Percentiles rank a stretch among this genome's conserved stretches.
Evolutionary conservation across 371 early-diverging fungal species (phyloP).

Genomic region (Mortierella sp.): DNA sequence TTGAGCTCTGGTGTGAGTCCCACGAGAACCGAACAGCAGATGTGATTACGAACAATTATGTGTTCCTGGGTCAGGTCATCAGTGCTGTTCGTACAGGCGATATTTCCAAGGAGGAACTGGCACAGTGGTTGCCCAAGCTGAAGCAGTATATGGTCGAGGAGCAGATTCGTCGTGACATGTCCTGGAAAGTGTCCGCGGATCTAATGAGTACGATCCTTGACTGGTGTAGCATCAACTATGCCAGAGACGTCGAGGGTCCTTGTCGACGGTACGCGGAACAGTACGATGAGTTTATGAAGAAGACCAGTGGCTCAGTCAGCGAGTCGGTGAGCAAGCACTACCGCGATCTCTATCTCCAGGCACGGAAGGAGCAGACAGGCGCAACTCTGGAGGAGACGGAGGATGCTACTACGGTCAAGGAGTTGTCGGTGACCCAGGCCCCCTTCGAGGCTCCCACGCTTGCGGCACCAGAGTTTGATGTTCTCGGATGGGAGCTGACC

Average conservation of each 20-base stretch:
- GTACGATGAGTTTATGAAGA: constrained; percentile 30
- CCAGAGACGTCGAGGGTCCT: constrained; percentile 30
- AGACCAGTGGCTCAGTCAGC: neutral
- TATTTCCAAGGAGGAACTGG: constrained; percentile 31
- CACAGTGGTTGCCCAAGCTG: constrained; percentile 17
- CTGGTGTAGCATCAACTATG: constrained; percentile 36
- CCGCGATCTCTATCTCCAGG: constrained; percentile 1
- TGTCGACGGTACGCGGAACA: constrained; percentile 22
- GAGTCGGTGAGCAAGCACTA: neutral
- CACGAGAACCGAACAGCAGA: constrained; percentile 53
- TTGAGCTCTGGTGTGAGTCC: constrained; percentile 36
- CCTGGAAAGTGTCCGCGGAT: constrained; percentile 22
- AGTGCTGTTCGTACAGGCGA: constrained; percentile 54
- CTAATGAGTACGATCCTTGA: constrained; percentile 32
- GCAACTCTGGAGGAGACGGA: constrained; percentile 4
- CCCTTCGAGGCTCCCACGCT: constrained; percentile 15
- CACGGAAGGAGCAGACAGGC: constrained; percentile 10
- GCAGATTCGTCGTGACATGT: constrained; percentile 51
- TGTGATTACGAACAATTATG: constrained; percentile 46
- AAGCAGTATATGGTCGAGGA: constrained; percentile 48
- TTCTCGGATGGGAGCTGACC: constrained; percentile 25
- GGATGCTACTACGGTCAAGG: neutral
- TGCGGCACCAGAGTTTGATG: constrained; percentile 20
- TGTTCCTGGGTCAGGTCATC: constrained; percentile 53
- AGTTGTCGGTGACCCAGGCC: constrained; percentile 13